Evolutionary conservation across 345 rosid genomes (phyloP), one percentile per base, ranked within the genome.

Genomic region (Balakata baccata): DNA sequence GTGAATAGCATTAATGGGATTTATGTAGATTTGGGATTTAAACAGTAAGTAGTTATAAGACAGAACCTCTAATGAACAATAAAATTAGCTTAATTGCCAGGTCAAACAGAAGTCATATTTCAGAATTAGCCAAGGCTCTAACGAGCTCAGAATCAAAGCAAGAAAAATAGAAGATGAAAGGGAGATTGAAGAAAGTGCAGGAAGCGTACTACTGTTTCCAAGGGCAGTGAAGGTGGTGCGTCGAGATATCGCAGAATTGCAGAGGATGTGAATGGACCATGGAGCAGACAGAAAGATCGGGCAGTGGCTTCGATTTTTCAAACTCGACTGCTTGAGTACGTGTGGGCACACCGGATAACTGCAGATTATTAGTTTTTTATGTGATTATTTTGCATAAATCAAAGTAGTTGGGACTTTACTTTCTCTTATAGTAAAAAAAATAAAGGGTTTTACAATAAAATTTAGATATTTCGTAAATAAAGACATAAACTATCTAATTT

Each of bases 171-270:
- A 29, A 29, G 34, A 29, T 29, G 34, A 43, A 25, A 25, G 22
- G 4, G 69, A 45, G 45, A 67, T 20, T 17, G 51, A 41, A n/a
- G 72, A 13, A 41, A 11, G 18, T 54, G 4, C 51, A 20, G 12
- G 7, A 53, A 39, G 52, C 64, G 16, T 69, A 69, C 73, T 51
- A 54, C 56, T 69, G 62, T 10, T 39, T 41, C 34, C n/a, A 11
- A 37, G 7, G 58, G 41, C 22, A 29, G n/a, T 3, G 73, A 69
- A 22, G 50, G 25, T 22, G 14, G 56, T 43, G 12, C 22, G 39
- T 7, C 37, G 18, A 53, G 4, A 11, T 11, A 17, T 11, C 34
- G 17, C 5, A 62, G 17, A 17, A 54, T 17, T 14, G 9, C 9
- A 23, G 72, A 38, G 16, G 11, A 39, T 6, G 66, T 22, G 38